Evolutionary conservation across 2,329 filamentous ascomycete genomes (phyloP).

Genomic region (Xylaria sp.): DNA sequence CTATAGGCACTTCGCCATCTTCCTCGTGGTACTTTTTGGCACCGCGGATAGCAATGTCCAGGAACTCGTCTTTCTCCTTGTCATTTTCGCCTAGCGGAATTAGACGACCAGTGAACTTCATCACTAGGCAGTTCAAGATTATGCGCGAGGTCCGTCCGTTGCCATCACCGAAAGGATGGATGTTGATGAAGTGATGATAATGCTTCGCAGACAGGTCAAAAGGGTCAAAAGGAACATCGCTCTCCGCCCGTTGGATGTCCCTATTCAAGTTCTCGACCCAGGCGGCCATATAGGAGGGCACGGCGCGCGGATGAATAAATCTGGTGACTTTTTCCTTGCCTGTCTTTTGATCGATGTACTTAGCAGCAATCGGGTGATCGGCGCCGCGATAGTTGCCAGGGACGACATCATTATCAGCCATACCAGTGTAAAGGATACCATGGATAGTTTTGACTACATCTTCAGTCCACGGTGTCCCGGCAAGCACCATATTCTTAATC

Average conservation of each 20-base stretch:
- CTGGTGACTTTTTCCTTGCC: slow-evolving; percentile 28
- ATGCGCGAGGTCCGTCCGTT: slow-evolving; percentile 53
- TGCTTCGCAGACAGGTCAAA: slow-evolving; percentile 43
- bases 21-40: slow-evolving; percentile 37
- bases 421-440: slow-evolving; percentile 22
- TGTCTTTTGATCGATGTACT: slow-evolving; percentile 20
- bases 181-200: slow-evolving; percentile 49
- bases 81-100: slow-evolving; percentile 32
- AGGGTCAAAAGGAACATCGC: neutral
- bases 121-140: slow-evolving; percentile 50
- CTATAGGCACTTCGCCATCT: slow-evolving; percentile 34
- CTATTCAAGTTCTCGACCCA: slow-evolving; percentile 38
- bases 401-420: slow-evolving; percentile 52
- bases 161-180: slow-evolving; percentile 54
- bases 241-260: slow-evolving; percentile 40
- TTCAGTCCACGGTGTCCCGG: slow-evolving; percentile 27
- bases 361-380: slow-evolving; percentile 31
- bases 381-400: slow-evolving; percentile 44
- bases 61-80: slow-evolving; percentile 33
- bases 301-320: slow-evolving; percentile 39
- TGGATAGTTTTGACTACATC: slow-evolving; percentile 32
- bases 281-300: slow-evolving; percentile 42
- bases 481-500: slow-evolving; percentile 30
- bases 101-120: slow-evolving; percentile 45
- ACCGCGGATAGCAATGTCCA: slow-evolving; percentile 27